Base-by-base conservation (phyloP, 306 rosid genomes). In the Mucuna pruriens region DNA sequence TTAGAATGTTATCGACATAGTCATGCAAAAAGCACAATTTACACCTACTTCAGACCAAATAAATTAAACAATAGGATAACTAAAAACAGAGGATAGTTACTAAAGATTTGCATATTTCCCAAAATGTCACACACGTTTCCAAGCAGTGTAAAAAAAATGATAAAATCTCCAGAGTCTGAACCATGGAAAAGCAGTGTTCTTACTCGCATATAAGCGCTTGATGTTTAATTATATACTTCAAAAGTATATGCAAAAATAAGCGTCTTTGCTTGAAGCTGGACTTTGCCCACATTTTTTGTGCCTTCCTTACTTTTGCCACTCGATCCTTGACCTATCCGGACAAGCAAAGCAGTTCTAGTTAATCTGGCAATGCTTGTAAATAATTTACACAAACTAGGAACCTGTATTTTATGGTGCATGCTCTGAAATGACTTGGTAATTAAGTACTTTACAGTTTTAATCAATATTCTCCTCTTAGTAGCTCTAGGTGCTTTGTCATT, bases 151-250 rank as follows among this genome's bases (percentile, higher is more conserved):
- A 38, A 62, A n/a, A 48, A 23, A 9, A 60, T 46, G 33, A 45
- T 13, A 25, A 46, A 36, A 23, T 39, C 70, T 26, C 46, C 22
- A 36, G 1, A 36, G 39, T 33, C 29, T 1, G 72, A 36, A 75
- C 61, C 42, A 58, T 34, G 76, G 38, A 49, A 52, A 67, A 70
- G 20, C 49, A 72, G 62, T 22, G 51, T 68, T 26, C 97, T 90
- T 90, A 94, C 98, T 94, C 92, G 93, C 98, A 94, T 88, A 94
- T 92, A 74, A 94, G 97, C 65, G 90, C 90, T 80, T 94, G 98
- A 85, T 94, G 91, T 54, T 90, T 92, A 66, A 94, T 83, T 71
- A 94, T 92, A 78, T 92, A 94, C 89, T 94, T 92, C 54, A 94
- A 83, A 75, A 94, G 94, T 85, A 94, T 90, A 23, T 95, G 91